These are phyloP conservation scores for Meredithiella fracta DNA, from an alignment of 2,329 filamentous ascomycete species.

Conservation along the genomic window DNA sequence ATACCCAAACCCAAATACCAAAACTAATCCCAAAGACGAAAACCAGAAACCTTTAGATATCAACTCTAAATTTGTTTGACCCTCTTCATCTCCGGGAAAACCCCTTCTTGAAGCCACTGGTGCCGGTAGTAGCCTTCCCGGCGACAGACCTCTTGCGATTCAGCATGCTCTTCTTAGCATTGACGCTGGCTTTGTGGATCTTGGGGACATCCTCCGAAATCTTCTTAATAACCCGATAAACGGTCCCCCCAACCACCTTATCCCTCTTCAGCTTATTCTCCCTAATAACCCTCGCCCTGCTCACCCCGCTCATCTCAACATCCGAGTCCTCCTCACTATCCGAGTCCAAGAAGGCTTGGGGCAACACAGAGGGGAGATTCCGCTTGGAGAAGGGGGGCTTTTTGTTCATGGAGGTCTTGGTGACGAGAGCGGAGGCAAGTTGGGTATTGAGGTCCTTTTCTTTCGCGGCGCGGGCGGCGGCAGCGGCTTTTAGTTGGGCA, in stretches of 20 bases:
- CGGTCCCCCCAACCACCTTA: conserved; percentile 34
- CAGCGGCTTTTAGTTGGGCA: conserved; percentile 37
- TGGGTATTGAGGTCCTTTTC: conserved; percentile 16
- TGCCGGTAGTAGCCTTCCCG: conserved; percentile 15
- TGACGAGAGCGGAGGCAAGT: conserved; percentile 14
- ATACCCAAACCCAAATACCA: too few relatives aligned
- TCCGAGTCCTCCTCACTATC: conserved; percentile 25
- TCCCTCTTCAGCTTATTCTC: conserved; percentile 22
- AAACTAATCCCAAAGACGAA: neutral
- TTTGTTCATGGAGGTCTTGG: conserved; percentile 7
- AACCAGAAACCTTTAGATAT: neutral
- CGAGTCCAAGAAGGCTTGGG: conserved; percentile 38
- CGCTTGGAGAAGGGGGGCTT: neutral
- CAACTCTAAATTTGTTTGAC: neutral
- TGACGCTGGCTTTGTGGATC: conserved; percentile 26
- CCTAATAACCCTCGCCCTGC: conserved; percentile 18
- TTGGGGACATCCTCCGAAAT: conserved; percentile 34
- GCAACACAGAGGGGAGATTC: conserved; percentile 30
- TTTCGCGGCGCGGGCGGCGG: conserved; percentile 30
- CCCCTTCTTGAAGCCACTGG: conserved; percentile 26
- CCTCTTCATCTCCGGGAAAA: conserved; percentile 21
- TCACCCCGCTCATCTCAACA: conserved; percentile 14
- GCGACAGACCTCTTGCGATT: conserved; percentile 26
- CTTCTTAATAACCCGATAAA: conserved; percentile 33
- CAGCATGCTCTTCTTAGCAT: conserved; percentile 29